Conservation (phyloP, 2,329 filamentous ascomycete species). For the Mycogone perniciosa region DNA sequence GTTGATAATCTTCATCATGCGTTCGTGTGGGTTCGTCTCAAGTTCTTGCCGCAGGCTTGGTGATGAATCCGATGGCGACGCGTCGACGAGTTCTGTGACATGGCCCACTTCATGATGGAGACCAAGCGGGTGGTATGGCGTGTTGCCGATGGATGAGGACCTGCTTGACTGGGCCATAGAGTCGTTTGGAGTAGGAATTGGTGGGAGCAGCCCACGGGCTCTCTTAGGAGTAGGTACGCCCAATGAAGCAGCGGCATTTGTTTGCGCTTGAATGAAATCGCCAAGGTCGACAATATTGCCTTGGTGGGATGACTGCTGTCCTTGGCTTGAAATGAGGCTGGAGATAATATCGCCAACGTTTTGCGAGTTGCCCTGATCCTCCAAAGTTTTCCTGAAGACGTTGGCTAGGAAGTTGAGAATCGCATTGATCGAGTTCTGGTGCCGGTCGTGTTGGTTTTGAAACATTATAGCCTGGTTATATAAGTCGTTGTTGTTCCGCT, state of each 20-base stretch:
- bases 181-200: slow-evolving; percentile 39
- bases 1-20: slow-evolving; percentile 61
- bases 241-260: slow-evolving; percentile 31
- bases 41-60: slow-evolving; percentile 50
- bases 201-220: slow-evolving; percentile 47
- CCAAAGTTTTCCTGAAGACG: slow-evolving; percentile 88
- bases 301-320: slow-evolving; percentile 38
- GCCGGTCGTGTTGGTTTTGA: slow-evolving; percentile 87
- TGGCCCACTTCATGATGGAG: slow-evolving; percentile 43
- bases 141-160: slow-evolving; percentile 25
- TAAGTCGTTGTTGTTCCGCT: slow-evolving; percentile 79
- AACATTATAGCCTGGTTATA: slow-evolving; percentile 85
- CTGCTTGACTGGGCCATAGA: slow-evolving; percentile 21
- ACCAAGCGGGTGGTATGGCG: slow-evolving; percentile 19
- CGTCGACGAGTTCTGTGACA: slow-evolving; percentile 56
- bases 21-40: slow-evolving; percentile 51
- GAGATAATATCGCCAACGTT: slow-evolving; percentile 82
- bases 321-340: slow-evolving; percentile 59
- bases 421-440: slow-evolving; percentile 98
- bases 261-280: slow-evolving; percentile 48
- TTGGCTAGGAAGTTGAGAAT: slow-evolving; percentile 95
- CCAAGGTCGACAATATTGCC: slow-evolving; percentile 57
- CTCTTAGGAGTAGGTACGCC: slow-evolving; percentile 41
- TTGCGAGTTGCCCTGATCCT: slow-evolving; percentile 69
- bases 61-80: slow-evolving; percentile 41